Evolutionary conservation across 306 rosid species (phyloP).

Genomic region (Sesbania bispinosa): DNA sequence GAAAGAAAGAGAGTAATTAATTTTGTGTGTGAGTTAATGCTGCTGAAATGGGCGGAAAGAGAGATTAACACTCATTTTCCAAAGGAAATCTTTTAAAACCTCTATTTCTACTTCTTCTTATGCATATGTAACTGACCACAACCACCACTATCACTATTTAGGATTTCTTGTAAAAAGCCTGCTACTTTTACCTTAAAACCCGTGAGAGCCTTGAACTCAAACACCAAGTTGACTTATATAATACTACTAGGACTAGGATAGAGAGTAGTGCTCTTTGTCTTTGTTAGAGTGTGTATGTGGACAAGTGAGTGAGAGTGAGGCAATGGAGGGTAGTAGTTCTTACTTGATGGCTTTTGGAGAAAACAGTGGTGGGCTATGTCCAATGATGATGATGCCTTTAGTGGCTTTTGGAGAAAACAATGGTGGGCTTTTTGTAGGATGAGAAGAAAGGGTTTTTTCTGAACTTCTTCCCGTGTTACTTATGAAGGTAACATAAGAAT

Average conservation of each 20-base stretch:
- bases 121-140: conserved; percentile 19
- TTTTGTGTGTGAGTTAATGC: no score
- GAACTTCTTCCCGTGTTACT: background rate
- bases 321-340: conserved; percentile 40
- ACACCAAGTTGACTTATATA: no score
- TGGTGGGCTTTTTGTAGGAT: no score
- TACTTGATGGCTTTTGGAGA: conserved; percentile 70
- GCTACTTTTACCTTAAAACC: conserved; percentile 68
- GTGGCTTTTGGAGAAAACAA: no score
- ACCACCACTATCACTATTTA: conserved; percentile 40
- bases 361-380: conserved; percentile 55
- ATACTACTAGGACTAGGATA: no score
- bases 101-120: no score
- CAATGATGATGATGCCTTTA: conserved; percentile 78
- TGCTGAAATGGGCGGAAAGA: background rate
- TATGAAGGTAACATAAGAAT: background rate
- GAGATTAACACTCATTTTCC: conserved; percentile 34
- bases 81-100: conserved; percentile 38
- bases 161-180: conserved; percentile 70
- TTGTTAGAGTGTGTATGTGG: no score
- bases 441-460: no score
- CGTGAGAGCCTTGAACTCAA: conserved; percentile 60
- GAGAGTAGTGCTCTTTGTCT: no score
- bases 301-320: background rate
- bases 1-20: no score